These are phyloP conservation scores for Ormosia emarginata DNA, from an alignment of 306 rosid species.

Conservation along the genomic window DNA sequence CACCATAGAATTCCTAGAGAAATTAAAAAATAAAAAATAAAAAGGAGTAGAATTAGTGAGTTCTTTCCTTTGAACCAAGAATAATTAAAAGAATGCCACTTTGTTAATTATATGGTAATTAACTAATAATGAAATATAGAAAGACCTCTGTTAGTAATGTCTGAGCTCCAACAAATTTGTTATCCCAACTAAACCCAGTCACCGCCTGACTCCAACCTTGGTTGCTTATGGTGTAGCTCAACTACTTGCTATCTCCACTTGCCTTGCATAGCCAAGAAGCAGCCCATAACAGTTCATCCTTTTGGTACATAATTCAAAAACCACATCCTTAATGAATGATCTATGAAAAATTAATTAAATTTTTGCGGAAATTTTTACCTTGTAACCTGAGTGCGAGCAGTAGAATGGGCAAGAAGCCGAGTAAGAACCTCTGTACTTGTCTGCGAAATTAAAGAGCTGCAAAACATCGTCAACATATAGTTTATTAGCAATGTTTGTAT, in stretches of 20 bases:
- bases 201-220: slow-evolving; percentile 70
- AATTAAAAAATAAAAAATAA: neutral
- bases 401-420: slow-evolving; percentile 84
- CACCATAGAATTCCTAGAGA: slow-evolving; percentile 59
- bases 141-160: slow-evolving; percentile 57
- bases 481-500: neutral
- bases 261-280: slow-evolving; percentile 84
- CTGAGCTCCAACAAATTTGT: slow-evolving; percentile 86
- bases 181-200: slow-evolving; percentile 88
- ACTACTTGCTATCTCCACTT: slow-evolving; percentile 51
- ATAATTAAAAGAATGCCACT: neutral
- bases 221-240: slow-evolving; percentile 49
- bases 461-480: neutral
- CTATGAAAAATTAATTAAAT: neutral
- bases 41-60: neutral
- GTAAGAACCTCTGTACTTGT: slow-evolving; percentile 70
- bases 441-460: slow-evolving; percentile 84
- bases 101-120: neutral
- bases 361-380: slow-evolving; percentile 42
- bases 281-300: slow-evolving; percentile 92
- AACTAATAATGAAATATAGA: neutral
- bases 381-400: slow-evolving; percentile 84
- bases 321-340: neutral
- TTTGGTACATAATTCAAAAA: neutral
- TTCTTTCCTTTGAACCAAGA: neutral